Base-by-base conservation (phyloP, 106 monocot species). In the Platanthera guangdongensis region DNA sequence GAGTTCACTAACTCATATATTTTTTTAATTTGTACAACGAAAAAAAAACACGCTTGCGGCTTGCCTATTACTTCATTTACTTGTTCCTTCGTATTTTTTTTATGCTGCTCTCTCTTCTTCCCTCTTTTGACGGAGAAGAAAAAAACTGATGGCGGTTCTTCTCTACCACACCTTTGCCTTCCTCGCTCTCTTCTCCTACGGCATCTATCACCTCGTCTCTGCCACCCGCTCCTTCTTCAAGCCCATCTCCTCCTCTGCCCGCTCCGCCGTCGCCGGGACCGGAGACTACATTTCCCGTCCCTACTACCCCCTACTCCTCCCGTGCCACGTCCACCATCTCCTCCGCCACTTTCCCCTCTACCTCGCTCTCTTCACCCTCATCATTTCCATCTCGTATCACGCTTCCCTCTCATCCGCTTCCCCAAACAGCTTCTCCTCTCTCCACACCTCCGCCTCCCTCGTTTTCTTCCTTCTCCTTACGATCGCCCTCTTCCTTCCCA, bases 141-240 rank as follows among this genome's bases (percentile, higher is more conserved):
- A 50, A 50, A 22, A 51, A 51, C 15, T 21, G 7, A 72, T 72
- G 79, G 79, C 73, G 15, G 52, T 74, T 50, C 78, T 82, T 19
- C 52, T 78, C 8, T 80, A 77, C 74, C 81, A 91, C 78, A 18
- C 64, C 9, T 76, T 85, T 57, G 47, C 81, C 71, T 88, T 84
- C 82, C 3, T 77, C 21, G 51, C 77, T 77, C 82, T 91, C 47
- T 83, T 84, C 84, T 50, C 80, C 51, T 85, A 78, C 82, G 83
- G 83, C 75, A 19, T 87, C 47, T 89, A 91, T 91, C 89, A 94
- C 85, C 85, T 91, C 52, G 22, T 84, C 84, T 83, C 82, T 55
- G 73, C 85, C 67, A 22, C 76, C 71, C 78, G 80, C 22, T 52
- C 86, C 76, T 82, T 85, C 83, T 82, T 78, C 79, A 80, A 51